Conservation (phyloP, 495 filamentous ascomycete genomes). For the Amphirosellinia nigrospora region DNA sequence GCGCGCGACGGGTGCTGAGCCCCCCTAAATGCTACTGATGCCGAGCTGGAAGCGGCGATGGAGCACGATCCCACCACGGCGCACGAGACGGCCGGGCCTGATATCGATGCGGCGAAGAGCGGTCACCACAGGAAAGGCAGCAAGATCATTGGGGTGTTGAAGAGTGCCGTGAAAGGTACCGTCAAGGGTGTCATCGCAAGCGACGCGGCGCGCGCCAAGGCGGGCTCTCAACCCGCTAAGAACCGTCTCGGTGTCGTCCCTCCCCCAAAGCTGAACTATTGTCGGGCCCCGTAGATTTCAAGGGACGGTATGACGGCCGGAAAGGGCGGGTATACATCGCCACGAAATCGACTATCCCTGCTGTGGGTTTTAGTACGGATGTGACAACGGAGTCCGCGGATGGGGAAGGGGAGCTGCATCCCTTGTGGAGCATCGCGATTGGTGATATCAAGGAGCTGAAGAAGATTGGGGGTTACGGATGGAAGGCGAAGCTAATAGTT, state of each 20-base stretch:
- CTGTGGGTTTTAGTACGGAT: constrained; percentile 62
- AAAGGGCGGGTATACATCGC: constrained; percentile 75
- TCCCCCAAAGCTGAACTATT: constrained; percentile 46
- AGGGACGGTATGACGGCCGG: constrained; percentile 70
- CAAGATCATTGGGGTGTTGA: constrained; percentile 61
- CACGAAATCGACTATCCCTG: constrained; percentile 63
- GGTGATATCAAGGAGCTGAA: constrained; percentile 67
- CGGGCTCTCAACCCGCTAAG: constrained; percentile 69
- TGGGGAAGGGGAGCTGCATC: constrained; percentile 61
- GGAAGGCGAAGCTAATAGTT: constrained; percentile 87
- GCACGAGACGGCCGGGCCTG: constrained; percentile 45
- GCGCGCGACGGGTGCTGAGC: constrained; percentile 44
- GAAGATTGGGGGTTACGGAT: constrained; percentile 85
- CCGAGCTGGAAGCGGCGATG: constrained; percentile 53
- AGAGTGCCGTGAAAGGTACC: constrained; percentile 57
- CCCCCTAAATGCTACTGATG: constrained; percentile 49
- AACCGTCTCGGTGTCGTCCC: constrained; percentile 75
- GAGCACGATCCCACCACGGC: constrained; percentile 43
- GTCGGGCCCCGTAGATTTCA: constrained; percentile 77
- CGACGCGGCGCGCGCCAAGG: constrained; percentile 69
- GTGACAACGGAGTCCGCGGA: constrained; percentile 42
- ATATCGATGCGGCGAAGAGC: constrained; percentile 54
- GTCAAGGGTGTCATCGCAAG: constrained; percentile 73
- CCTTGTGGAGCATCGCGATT: constrained; percentile 60
- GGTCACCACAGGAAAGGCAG: constrained; percentile 48